phyloP scores from a whole-genome alignment of 495 filamentous ascomycete genomes.

The Penicillium subrubescens region DNA sequence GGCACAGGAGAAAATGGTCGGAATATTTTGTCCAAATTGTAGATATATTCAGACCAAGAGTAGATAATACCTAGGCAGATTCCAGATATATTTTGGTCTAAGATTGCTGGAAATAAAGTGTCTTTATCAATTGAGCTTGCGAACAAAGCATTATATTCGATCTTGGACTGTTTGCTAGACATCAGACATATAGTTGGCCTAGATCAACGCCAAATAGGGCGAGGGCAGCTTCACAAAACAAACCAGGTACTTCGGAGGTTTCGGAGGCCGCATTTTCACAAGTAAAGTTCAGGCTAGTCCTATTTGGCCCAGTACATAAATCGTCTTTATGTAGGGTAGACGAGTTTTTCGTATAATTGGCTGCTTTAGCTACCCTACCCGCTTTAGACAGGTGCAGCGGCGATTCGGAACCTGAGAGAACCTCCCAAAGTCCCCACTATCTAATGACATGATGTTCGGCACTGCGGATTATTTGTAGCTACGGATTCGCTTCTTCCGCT shows the following conservation, averaged over 20 bases:
- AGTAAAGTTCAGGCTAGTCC: not conserved
- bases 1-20: constrained; percentile 33
- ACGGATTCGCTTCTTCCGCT: not conserved
- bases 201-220: too few species aligned
- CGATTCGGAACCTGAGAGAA: not conserved
- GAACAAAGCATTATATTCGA: too few species aligned
- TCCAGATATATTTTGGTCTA: not conserved
- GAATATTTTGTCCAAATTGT: constrained; percentile 28
- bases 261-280: not conserved
- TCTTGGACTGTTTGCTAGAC: too few species aligned
- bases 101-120: too few species aligned
- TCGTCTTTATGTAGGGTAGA: not conserved
- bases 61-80: not conserved
- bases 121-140: too few species aligned
- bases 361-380: not conserved
- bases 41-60: not conserved
- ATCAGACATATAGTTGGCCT: too few species aligned
- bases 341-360: not conserved
- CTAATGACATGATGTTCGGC: not conserved
- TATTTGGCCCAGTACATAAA: not conserved
- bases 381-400: not conserved
- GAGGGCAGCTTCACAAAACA: not conserved
- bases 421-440: not conserved
- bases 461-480: not conserved
- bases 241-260: not conserved